Base-by-base conservation (phyloP, 495 filamentous ascomycete genomes). In the Penicillium turbatum region DNA sequence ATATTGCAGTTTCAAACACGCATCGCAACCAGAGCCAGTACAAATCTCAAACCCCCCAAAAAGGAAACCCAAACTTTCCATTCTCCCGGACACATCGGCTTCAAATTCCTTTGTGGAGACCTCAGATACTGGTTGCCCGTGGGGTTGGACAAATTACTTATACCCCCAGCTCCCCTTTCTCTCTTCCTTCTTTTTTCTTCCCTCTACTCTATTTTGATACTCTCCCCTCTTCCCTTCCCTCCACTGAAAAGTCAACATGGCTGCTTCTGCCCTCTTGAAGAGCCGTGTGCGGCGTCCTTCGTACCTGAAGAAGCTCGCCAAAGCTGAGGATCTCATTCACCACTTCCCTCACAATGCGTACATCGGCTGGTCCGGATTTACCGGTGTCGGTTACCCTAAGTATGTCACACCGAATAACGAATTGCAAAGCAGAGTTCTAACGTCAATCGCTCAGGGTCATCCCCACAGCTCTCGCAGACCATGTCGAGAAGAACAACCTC, bases 281-380 rank as follows among this genome's bases (percentile, higher is more conserved):
- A 80, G 84, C 63, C 85, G 90, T 55, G 78, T 95, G 48, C 73
- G 81, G 40, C 81, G 89, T 43, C 87, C 89, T 13, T 87, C 85
- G 5, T 84, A 92, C 69, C 76, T 93, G 43, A 87, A 82, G 54
- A 93, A 90, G 75, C 73, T 96, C 21, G 84, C 86, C 54, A 82
- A 80, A 51, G 82, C 90, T 35, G 84, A 92, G 69, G 90, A 95
- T 70, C 70, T 95, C 48, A 77, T 96, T 44, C 77, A 86, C 49
- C 77, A 86, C 32, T 95, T 95, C 63, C 90, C 90, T 45, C 77
- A 93, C 80, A 86, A 84, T 65, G 69, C 87, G 8, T 92, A 92
- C 65, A 80, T 96, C 63, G 89, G 89, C 52, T 95, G 89, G 89
- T 88, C 86, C 57, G 90, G 90, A 21, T 96, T 96, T 68, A 96